Percentiles rank a stretch among this genome's conserved stretches.
Evolutionary conservation across 1,284 basidiomycete species (phyloP).

Genomic region (Cutaneotrichosporon sp.): DNA sequence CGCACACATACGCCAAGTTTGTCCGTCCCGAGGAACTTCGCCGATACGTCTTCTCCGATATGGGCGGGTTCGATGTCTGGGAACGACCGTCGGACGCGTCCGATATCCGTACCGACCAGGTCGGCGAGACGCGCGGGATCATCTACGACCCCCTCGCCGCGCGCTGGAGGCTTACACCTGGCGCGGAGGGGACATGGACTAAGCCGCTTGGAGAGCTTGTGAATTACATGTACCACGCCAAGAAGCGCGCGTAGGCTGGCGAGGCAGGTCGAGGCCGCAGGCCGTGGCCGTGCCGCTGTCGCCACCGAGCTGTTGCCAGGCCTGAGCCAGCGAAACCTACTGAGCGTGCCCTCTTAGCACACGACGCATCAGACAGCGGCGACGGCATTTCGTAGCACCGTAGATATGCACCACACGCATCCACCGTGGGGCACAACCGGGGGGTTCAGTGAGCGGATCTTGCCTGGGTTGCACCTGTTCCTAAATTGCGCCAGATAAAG

Average conservation of each 20-base stretch:
- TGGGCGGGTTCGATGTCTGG: constrained; percentile 49
- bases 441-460: no score
- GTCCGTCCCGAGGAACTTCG: constrained; percentile 85
- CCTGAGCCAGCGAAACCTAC: no score
- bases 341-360: no score
- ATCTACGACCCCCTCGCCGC: constrained; percentile 72
- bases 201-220: constrained; percentile 39
- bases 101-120: constrained; percentile 54
- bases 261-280: no score
- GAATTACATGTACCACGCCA: constrained; percentile 48
- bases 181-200: constrained; percentile 57
- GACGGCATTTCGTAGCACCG: no score
- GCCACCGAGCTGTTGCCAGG: no score
- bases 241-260: constrained; percentile 24
- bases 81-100: constrained; percentile 43
- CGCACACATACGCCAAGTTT: constrained; percentile 88
- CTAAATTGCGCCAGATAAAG: no score
- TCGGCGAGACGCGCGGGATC: constrained; percentile 77
- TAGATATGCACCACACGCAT: no score
- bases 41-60: constrained; percentile 65
- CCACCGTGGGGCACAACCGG: no score
- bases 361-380: no score
- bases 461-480: no score
- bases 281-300: no score
- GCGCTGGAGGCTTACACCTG: constrained; percentile 64